These are phyloP conservation scores for Pichia norvegensis DNA, from an alignment of 1,139 yeast species.

Conservation along the genomic window DNA sequence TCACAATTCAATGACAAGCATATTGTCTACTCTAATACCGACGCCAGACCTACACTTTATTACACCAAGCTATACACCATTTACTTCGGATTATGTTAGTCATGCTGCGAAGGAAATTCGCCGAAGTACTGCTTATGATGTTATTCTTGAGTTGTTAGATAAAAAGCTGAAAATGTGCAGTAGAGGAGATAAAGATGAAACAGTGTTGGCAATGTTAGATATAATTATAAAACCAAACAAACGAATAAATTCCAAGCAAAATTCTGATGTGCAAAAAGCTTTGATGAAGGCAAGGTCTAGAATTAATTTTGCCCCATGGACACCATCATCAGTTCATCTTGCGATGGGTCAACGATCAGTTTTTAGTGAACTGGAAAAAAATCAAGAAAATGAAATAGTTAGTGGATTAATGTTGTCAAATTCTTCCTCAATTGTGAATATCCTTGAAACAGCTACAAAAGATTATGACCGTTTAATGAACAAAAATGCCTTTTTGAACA, in stretches of 20 bases:
- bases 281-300: constrained; percentile 70
- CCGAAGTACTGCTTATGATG: constrained; percentile 75
- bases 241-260: constrained; percentile 23
- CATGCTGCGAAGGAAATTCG: constrained; percentile 53
- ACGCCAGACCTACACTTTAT: constrained; percentile 86
- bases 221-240: constrained; percentile 61
- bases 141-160: constrained; percentile 72
- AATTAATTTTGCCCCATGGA: constrained; percentile 79
- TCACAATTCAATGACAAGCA: constrained; percentile 79
- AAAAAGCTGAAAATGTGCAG: constrained; percentile 73
- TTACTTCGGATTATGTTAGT: constrained; percentile 52
- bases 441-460: constrained; percentile 58
- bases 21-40: constrained; percentile 76
- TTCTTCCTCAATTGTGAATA: constrained; percentile 60
- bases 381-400: constrained; percentile 27
- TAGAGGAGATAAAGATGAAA: constrained; percentile 34
- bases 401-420: constrained; percentile 77
- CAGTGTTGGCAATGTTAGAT: constrained; percentile 67
- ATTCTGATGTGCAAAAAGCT: constrained; percentile 70
- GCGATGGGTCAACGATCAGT: constrained; percentile 75
- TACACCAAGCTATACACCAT: constrained; percentile 83
- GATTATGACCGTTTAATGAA: constrained; percentile 78
- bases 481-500: constrained; percentile 78
- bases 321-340: constrained; percentile 71
- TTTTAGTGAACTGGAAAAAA: constrained; percentile 29